Evolutionary conservation across 192 early-diverging fungal genomes (phyloP).

Genomic region (Coemansia reversa): DNA sequence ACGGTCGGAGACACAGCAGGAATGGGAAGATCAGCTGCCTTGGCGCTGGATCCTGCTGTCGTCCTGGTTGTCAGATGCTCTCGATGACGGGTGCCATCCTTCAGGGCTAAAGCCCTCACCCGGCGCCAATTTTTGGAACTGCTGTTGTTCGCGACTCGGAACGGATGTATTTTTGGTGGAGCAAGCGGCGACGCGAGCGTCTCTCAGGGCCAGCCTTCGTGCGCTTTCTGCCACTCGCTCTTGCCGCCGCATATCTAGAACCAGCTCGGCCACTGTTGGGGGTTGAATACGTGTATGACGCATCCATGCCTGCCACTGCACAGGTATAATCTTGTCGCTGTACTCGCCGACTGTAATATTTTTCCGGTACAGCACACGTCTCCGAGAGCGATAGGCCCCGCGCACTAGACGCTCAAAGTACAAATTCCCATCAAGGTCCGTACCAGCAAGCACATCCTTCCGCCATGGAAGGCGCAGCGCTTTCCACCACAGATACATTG

Average conservation of each 20-base stretch:
- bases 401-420: constrained; percentile 45
- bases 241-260: constrained; percentile 37
- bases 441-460: constrained; percentile 28
- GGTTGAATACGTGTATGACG: constrained; percentile 40
- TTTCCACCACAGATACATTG: constrained; percentile 41
- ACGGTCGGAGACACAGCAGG: no score
- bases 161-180: neutral
- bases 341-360: constrained; percentile 33
- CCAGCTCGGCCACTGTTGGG: constrained; percentile 32
- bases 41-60: no score
- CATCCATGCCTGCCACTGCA: constrained; percentile 57
- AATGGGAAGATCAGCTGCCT: no score
- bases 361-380: constrained; percentile 34
- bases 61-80: no score
- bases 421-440: constrained; percentile 46
- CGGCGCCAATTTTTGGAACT: constrained; percentile 27
- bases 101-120: constrained; percentile 38
- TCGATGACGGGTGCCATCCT: constrained; percentile 15
- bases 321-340: constrained; percentile 41
- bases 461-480: constrained; percentile 50
- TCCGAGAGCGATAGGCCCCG: constrained; percentile 23
- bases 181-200: neutral
- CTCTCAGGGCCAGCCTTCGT: constrained; percentile 14
- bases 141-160: neutral
- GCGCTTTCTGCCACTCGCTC: constrained; percentile 30